A percentile compares a stretch with the other conserved stretches of the same genome.
Evolutionary conservation across 163 green algal species (phyloP).

Genomic region (Prototheca wickerhamii): DNA sequence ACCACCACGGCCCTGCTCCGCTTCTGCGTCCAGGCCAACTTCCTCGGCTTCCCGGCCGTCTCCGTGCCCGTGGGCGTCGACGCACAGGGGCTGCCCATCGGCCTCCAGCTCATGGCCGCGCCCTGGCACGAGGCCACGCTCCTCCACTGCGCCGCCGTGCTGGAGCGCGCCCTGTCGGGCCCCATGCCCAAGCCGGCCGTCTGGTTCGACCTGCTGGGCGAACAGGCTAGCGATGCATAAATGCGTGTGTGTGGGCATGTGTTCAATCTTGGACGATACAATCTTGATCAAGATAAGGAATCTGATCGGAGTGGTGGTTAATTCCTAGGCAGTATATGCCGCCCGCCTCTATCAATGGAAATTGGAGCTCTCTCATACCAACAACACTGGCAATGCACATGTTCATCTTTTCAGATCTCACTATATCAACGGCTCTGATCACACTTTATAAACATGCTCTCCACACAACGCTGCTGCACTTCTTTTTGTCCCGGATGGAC

Average conservation of each 20-base stretch:
- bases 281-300: not conserved
- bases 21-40: conserved; percentile 47
- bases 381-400: too few species aligned
- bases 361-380: too few species aligned
- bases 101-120: conserved; percentile 56
- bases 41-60: conserved; percentile 58
- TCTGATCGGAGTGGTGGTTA: not conserved
- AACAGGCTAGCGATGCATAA: not conserved
- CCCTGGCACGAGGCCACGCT: conserved; percentile 49
- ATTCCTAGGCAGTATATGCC: too few species aligned
- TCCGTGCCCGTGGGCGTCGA: conserved; percentile 12
- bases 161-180: conserved; percentile 30
- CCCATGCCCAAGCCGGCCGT: conserved; percentile 1
- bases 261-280: not conserved
- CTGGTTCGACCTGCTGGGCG: conserved; percentile 9
- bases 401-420: too few species aligned
- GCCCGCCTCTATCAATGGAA: too few species aligned
- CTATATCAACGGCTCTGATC: too few species aligned
- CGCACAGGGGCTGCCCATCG: conserved; percentile 35
- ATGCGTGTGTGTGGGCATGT: conserved; percentile 3
- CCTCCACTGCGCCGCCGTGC: conserved; percentile 28
- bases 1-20: conserved; percentile 39
- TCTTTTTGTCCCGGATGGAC: too few species aligned
- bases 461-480: too few species aligned
- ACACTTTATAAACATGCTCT: too few species aligned